A percentile compares a stretch with the other conserved stretches of the same genome.
Conservation (phyloP, 2,329 filamentous ascomycete species). For the Trichoderma lentiforme region DNA sequence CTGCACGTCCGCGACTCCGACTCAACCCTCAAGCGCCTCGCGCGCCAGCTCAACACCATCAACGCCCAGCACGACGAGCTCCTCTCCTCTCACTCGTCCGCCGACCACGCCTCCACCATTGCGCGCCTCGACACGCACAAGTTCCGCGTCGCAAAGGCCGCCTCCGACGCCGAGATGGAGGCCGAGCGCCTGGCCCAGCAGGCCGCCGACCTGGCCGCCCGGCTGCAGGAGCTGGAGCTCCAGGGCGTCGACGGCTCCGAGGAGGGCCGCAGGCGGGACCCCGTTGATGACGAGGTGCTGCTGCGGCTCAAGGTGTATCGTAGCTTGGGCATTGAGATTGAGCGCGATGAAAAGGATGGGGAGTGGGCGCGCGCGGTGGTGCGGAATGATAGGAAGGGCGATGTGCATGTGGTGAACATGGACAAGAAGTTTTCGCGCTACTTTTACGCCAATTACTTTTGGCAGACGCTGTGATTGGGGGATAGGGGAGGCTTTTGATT, state of each 20-base stretch:
- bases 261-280: constrained; percentile 33
- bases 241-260: constrained; percentile 74
- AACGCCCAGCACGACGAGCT: constrained; percentile 75
- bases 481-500: constrained; percentile 4
- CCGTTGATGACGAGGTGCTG: constrained; percentile 61
- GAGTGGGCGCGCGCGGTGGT: constrained; percentile 85
- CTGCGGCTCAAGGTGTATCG: constrained; percentile 88
- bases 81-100: constrained; percentile 68
- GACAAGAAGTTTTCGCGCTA: constrained; percentile 87
- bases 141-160: constrained; percentile 90
- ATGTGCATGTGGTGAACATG: constrained; percentile 92
- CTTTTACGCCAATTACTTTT: constrained; percentile 96
- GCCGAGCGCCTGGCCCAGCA: constrained; percentile 85
- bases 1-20: constrained; percentile 71
- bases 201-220: constrained; percentile 68
- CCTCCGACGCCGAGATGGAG: constrained; percentile 86
- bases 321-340: constrained; percentile 84
- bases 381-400: constrained; percentile 78
- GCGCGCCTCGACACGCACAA: constrained; percentile 87
- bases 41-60: constrained; percentile 72
- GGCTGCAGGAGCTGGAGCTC: constrained; percentile 77
- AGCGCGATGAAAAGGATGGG: constrained; percentile 67
- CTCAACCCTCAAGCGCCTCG: constrained; percentile 64
- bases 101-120: constrained; percentile 79
- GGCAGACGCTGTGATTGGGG: constrained; percentile 69